Conservation (phyloP, 352 stramenopile species). For the Hyaloperonospora brassicae region DNA sequence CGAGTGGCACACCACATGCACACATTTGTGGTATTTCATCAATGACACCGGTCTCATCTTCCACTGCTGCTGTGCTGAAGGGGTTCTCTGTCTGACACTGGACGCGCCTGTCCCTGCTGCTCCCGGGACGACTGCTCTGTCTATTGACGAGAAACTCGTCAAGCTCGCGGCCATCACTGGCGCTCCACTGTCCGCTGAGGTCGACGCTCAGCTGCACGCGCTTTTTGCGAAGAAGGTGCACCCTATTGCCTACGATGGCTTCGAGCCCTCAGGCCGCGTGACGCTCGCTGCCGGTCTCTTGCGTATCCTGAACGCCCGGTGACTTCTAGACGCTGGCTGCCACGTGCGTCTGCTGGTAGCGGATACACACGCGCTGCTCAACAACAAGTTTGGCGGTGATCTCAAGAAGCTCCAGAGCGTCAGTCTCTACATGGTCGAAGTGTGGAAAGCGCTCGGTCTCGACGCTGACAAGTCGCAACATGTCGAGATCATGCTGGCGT, state of each 20-base stretch:
- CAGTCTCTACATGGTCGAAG: conserved; percentile 95
- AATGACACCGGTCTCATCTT: conserved; percentile 33
- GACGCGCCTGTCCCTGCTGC: conserved; percentile 17
- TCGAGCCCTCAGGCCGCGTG: conserved; percentile 97
- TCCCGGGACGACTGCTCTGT: conserved; percentile 29
- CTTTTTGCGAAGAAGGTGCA: conserved; percentile 80
- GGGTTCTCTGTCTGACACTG: conserved; percentile 50
- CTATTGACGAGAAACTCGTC: conserved; percentile 55
- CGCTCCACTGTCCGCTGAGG: conserved; percentile 28
- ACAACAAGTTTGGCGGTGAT: conserved; percentile 99
- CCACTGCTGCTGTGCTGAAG: conserved; percentile 25
- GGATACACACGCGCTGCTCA: conserved; percentile 98
- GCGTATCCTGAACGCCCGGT: conserved; percentile 91
- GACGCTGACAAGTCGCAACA: conserved; percentile 84
- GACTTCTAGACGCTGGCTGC: conserved; percentile 85
- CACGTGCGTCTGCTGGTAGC: conserved; percentile 98
- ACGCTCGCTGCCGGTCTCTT: conserved; percentile 95
- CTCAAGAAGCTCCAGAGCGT: conserved; percentile 94
- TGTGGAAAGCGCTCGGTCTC: conserved; percentile 98
- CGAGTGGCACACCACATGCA: neutral
- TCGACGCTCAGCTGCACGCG: conserved; percentile 64
- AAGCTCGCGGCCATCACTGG: conserved; percentile 50
- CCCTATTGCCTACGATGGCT: conserved; percentile 94
- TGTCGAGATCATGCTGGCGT: conserved; percentile 97
- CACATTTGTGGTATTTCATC: conserved; percentile 17